These are phyloP conservation scores for Baorangia bicolor DNA, from an alignment of 768 basidiomycete species.

Conservation along the genomic window DNA sequence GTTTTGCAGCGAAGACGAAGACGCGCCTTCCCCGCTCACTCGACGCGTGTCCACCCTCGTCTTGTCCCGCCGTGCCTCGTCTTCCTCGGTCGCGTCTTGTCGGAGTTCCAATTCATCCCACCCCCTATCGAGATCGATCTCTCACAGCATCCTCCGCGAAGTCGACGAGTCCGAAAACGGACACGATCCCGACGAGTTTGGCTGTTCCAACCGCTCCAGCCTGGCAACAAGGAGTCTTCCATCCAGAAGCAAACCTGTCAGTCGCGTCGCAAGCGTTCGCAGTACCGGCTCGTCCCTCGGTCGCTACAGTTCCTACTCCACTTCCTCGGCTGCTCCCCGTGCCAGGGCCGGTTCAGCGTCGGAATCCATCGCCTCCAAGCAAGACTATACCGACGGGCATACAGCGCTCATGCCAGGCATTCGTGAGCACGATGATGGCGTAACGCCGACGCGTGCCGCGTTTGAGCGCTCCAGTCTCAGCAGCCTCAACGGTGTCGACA, in stretches of 20 bases:
- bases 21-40: slow-evolving; percentile 66
- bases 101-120: slow-evolving; percentile 12
- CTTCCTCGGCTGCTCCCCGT: slow-evolving; percentile 15
- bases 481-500: slow-evolving; percentile 22
- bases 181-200: slow-evolving; percentile 25
- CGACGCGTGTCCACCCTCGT: slow-evolving; percentile 59
- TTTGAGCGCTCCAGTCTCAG: slow-evolving; percentile 28
- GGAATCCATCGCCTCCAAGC: slow-evolving; percentile 17
- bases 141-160: slow-evolving; percentile 32
- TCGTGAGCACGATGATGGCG: slow-evolving; percentile 29
- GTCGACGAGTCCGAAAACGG: slow-evolving; percentile 21
- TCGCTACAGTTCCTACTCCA: slow-evolving; percentile 24
- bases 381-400: slow-evolving; percentile 5
- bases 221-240: slow-evolving; percentile 22
- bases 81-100: slow-evolving; percentile 38
- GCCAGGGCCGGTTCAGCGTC: slow-evolving; percentile 18
- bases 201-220: slow-evolving; percentile 11
- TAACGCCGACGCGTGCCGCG: slow-evolving; percentile 30
- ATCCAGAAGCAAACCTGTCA: slow-evolving; percentile 19
- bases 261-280: slow-evolving; percentile 21
- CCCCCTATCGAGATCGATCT: slow-evolving; percentile 28
- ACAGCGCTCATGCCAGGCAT: slow-evolving; percentile 28
- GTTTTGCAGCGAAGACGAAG: slow-evolving; percentile 64
- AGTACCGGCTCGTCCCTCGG: slow-evolving; percentile 25
- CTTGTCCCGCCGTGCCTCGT: slow-evolving; percentile 46